Base-by-base conservation (phyloP, 495 filamentous ascomycete genomes). In the Talaromyces liani region DNA sequence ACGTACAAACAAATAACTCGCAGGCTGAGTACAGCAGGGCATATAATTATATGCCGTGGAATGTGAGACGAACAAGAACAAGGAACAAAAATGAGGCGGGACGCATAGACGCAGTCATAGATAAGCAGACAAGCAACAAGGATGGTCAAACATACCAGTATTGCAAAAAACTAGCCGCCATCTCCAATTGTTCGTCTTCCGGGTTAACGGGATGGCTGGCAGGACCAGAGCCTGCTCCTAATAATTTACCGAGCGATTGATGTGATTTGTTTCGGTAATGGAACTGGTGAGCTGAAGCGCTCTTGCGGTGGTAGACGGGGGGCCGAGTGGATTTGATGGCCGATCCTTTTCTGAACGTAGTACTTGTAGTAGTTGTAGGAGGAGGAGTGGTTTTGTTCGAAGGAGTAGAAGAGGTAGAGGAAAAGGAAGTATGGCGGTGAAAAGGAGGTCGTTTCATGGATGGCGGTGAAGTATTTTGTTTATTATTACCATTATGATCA, bases 121-220 rank as follows among this genome's bases (percentile, higher is more conserved):
- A 27, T 25, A 51, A 9, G 39, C 53, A 67, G 18, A 60, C 53
- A 67, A 16, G 58, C n/a, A 29, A 63, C 33, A 63, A 45, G 62
- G 54, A 61, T 53, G 22, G 25, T 9, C 41, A 64, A 56, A 77
- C 80, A 58, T 77, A 88, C 86, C 86, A 89, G 72, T 83, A 89
- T 65, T 88, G 85, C 63, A 86, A 70, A 60, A 89, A 88, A 69
- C 84, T 87, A 57, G 82, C 75, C 24, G 83, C 81, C 81, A 87
- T 87, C 62, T 79, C 76, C 62, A 70, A 65, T 16, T 74, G 66
- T 39, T 67, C 67, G 68, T 85, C 82, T 67, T 85, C 80, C 60
- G 81, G 69, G 56, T 64, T 63, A 53, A 63, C 65, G 31, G 63
- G 10, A n/a, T 18, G 16, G 22, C 24, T 64, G 63, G 41, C 53